Evolutionary conservation across 192 early-diverging fungal genomes (phyloP).

Genomic region (Coemansia sp.): DNA sequence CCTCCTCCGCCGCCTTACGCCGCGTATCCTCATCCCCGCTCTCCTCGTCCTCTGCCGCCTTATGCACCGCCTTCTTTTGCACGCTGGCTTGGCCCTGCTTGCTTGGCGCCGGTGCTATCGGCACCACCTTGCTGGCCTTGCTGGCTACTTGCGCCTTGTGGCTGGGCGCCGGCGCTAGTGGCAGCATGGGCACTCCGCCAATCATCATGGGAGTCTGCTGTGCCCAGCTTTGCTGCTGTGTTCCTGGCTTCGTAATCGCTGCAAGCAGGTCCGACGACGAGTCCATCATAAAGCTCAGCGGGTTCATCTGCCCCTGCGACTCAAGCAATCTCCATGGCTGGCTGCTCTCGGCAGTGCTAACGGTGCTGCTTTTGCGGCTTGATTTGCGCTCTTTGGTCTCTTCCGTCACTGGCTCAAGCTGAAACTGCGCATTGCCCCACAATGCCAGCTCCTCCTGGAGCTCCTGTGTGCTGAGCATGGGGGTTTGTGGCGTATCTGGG

Average conservation of each 20-base stretch:
- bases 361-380: slow-evolving; percentile 4
- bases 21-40: slow-evolving; percentile 12
- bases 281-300: slow-evolving; percentile 42
- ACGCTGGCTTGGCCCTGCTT: background rate
- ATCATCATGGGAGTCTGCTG: slow-evolving; percentile 15
- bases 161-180: slow-evolving; percentile 18
- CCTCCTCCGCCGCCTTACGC: slow-evolving; percentile 60
- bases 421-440: slow-evolving; percentile 70
- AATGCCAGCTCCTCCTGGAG: slow-evolving; percentile 63
- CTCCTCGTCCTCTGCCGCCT: slow-evolving; percentile 5
- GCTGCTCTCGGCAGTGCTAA: background rate
- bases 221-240: slow-evolving; percentile 8
- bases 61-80: background rate
- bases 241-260: slow-evolving; percentile 19
- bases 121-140: slow-evolving; percentile 5
- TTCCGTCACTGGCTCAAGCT: slow-evolving; percentile 53
- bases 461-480: slow-evolving; percentile 60
- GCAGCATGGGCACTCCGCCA: slow-evolving; percentile 31
- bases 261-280: slow-evolving; percentile 27
- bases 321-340: slow-evolving; percentile 1
- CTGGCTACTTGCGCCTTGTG: no score
- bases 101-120: slow-evolving; percentile 22
- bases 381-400: slow-evolving; percentile 1
- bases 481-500: slow-evolving; percentile 53
- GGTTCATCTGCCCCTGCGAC: slow-evolving; percentile 16